These are phyloP conservation scores for Mycena indigotica DNA, from an alignment of 768 basidiomycete species.

Conservation along the genomic window DNA sequence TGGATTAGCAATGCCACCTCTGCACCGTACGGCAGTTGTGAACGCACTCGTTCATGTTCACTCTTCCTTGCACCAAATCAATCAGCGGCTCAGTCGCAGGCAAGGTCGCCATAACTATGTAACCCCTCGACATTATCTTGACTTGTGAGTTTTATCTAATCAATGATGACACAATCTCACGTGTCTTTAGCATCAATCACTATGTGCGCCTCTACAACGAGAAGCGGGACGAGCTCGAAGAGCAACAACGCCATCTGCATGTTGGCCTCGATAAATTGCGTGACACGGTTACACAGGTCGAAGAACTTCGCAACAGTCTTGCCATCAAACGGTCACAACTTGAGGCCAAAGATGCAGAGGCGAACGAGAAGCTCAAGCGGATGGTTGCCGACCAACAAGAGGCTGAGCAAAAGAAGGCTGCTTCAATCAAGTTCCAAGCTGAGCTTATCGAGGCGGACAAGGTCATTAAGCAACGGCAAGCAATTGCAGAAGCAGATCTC, in stretches of 20 bases:
- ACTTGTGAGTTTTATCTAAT: slow-evolving; percentile 74
- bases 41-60: slow-evolving; percentile 95
- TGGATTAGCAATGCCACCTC: slow-evolving; percentile 79
- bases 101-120: slow-evolving; percentile 97
- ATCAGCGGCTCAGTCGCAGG: slow-evolving; percentile 82
- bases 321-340: slow-evolving; percentile 92
- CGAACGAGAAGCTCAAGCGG: slow-evolving; percentile 94
- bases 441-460: slow-evolving; percentile 90
- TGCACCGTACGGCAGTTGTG: slow-evolving; percentile 87
- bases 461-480: slow-evolving; percentile 82
- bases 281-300: slow-evolving; percentile 95
- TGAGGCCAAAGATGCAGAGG: slow-evolving; percentile 90
- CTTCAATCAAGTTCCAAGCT: slow-evolving; percentile 94
- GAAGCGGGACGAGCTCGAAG: slow-evolving; percentile 96
- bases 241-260: slow-evolving; percentile 97
- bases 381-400: slow-evolving; percentile 99
- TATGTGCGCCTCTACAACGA: slow-evolving; percentile 94
- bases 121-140: slow-evolving; percentile 96
- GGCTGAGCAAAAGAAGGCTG: slow-evolving; percentile 96
- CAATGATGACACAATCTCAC: slow-evolving; percentile 11
- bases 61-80: slow-evolving; percentile 85
- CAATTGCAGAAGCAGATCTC: slow-evolving; percentile 91
- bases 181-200: slow-evolving; percentile 79
- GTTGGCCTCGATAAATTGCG: slow-evolving; percentile 96
- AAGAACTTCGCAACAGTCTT: slow-evolving; percentile 92